Evolutionary conservation across 805 yeast species (phyloP).

Genomic region (Limtongozyma cylindracea): DNA sequence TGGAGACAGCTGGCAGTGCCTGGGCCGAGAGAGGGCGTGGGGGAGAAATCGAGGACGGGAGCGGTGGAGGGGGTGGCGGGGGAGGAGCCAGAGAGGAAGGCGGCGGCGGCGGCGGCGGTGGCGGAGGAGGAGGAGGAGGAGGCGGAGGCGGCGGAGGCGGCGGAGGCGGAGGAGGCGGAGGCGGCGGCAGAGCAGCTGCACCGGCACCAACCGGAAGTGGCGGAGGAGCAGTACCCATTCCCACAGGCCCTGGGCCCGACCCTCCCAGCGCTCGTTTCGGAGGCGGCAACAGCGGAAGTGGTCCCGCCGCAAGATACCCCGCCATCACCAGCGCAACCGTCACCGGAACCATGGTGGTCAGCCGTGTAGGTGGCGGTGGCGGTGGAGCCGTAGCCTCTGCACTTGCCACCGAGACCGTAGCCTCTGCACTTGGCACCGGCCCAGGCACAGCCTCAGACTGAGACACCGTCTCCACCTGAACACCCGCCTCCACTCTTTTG

Average conservation of each 20-base stretch:
- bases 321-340: constrained; percentile 1
- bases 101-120: constrained; percentile 5
- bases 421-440: too few relatives aligned
- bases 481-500: too few relatives aligned
- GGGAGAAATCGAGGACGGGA: constrained; percentile 2
- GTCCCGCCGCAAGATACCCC: constrained; percentile 4
- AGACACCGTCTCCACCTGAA: too few relatives aligned
- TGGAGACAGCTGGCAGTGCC: too few relatives aligned
- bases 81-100: constrained; percentile 4
- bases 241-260: too few relatives aligned
- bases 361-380: constrained; percentile 6
- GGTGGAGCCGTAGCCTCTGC: constrained; percentile 3
- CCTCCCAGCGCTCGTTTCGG: too few relatives aligned
- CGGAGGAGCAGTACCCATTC: constrained; percentile 4
- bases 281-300: constrained; percentile 6
- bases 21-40: constrained; percentile 1
- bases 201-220: constrained; percentile 4
- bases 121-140: constrained; percentile 2
- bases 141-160: constrained; percentile 5
- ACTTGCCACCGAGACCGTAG: constrained; percentile 2
- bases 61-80: constrained; percentile 2
- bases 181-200: constrained; percentile 4
- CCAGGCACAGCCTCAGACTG: too few relatives aligned
- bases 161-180: constrained; percentile 2
- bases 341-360: constrained; percentile 7